Base-by-base conservation (phyloP, 2,329 filamentous ascomycete species). In the Colletotrichum navitas region DNA sequence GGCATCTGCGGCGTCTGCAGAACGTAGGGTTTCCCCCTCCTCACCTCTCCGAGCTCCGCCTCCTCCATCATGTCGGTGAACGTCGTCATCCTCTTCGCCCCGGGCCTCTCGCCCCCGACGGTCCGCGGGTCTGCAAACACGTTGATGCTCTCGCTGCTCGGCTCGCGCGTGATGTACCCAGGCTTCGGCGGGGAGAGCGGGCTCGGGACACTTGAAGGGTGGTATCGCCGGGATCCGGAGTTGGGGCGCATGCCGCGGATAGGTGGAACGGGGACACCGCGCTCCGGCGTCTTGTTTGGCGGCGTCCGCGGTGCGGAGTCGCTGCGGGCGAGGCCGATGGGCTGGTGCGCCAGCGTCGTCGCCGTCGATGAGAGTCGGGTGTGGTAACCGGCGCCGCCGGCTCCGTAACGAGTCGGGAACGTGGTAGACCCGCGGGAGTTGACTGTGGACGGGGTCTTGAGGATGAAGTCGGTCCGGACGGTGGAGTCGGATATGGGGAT, bases 61-160 rank as follows among this genome's bases (percentile, higher is more conserved):
- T 83, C 79, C 66, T 86, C 81, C 83, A 89, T 85, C 76, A 89
- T 81, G 74, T 85, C 84, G n/a, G 85, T 84, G 73, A 89, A 88
- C 0, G 85, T 87, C 0, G 88, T 87, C 76, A 45, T 81, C 60
- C 60, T 63, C 60, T 63, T 63, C 32, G 32, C 45, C n/a, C 60
- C 62, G 79, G 41, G 77, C 76, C 66, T 80, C 56, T 16, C 74
- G 74, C 43, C 72, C 73, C 21, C 78, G 47, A 85, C 81, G 1
- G 82, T 85, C 60, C 80, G 78, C 26, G 84, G 83, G 74, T 88
- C 86, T 1, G 85, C 85, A 68, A 87, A 88, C 11, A 89, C 81
- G 73, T 86, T 85, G 77, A 89, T 88, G 78, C 83, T 85, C 76
- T 86, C 83, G 63, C 79, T 83, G 75, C 83, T 86, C 3, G 82